Conservation (phyloP, 352 stramenopile genomes). For the Phytophthora fragariaefolia region DNA sequence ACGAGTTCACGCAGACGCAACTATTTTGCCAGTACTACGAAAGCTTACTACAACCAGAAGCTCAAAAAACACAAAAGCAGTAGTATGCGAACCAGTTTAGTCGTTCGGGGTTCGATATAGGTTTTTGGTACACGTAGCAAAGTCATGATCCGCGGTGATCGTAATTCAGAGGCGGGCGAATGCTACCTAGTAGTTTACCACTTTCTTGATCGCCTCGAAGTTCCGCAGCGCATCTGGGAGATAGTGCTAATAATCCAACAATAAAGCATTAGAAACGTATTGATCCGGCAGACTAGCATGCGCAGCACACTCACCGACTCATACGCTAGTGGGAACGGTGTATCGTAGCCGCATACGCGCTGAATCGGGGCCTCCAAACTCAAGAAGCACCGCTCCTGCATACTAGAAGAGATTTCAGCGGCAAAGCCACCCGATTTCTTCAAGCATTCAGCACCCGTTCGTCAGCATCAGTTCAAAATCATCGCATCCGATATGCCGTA, state of each 20-base stretch:
- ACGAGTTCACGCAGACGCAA: constrained; percentile 88
- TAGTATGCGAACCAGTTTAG: background rate
- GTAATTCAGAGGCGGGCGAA: constrained; percentile 9
- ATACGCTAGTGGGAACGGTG: constrained; percentile 96
- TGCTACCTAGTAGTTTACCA: constrained; percentile 83
- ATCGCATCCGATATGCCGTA: too few species aligned
- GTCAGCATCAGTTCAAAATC: constrained; percentile 16
- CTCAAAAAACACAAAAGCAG: constrained; percentile 27
- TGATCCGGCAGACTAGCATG: background rate
- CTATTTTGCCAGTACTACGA: constrained; percentile 90
- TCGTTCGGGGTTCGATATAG: too few species aligned
- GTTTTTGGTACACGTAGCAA: constrained; percentile 1
- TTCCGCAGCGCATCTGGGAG: constrained; percentile 95
- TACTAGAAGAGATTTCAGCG: constrained; percentile 95
- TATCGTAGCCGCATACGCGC: constrained; percentile 95
- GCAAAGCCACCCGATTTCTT: constrained; percentile 94
- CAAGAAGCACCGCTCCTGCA: constrained; percentile 96
- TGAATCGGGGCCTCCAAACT: constrained; percentile 96
- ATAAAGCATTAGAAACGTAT: constrained; percentile 6
- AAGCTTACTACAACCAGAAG: constrained; percentile 57
- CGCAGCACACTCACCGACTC: constrained; percentile 85
- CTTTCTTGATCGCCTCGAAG: constrained; percentile 95
- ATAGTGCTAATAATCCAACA: constrained; percentile 71
- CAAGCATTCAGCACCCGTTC: constrained; percentile 2
- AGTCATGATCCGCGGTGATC: constrained; percentile 13